phyloP scores from a whole-genome alignment of 345 rosid genomes.

The Acer yangbiense region DNA sequence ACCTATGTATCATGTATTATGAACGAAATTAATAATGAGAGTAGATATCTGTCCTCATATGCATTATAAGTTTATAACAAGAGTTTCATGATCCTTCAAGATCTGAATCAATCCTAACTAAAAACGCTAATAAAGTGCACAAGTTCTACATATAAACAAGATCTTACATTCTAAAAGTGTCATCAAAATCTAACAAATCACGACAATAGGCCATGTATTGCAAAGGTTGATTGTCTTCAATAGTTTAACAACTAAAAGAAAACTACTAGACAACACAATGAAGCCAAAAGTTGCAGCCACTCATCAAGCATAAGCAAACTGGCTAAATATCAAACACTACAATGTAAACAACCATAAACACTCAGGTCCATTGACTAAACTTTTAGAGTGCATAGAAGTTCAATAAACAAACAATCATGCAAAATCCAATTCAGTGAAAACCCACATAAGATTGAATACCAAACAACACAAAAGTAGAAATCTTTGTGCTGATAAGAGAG shows the following conservation, averaged over 20 bases:
- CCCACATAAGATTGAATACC: background rate
- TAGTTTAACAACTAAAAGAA: background rate
- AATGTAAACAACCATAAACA: background rate
- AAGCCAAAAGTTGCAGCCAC: background rate
- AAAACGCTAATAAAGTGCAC: background rate
- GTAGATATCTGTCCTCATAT: background rate
- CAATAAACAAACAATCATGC: background rate
- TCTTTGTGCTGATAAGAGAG: background rate
- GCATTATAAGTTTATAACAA: background rate
- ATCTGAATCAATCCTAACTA: background rate
- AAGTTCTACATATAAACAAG: background rate
- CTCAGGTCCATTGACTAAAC: too few relatives aligned
- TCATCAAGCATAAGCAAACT: background rate
- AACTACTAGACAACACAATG: background rate
- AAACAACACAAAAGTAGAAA: background rate
- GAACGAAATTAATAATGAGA: background rate
- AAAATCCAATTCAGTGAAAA: background rate
- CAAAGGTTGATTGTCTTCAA: background rate
- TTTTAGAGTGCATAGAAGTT: background rate
- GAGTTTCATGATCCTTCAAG: background rate
- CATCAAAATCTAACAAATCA: background rate
- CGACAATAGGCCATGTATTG: background rate
- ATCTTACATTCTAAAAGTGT: background rate
- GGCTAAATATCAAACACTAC: background rate
- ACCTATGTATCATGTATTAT: background rate